Evolutionary conservation across 2,329 filamentous ascomycete genomes (phyloP).

Genomic region (Pseudocercospora cruenta): DNA sequence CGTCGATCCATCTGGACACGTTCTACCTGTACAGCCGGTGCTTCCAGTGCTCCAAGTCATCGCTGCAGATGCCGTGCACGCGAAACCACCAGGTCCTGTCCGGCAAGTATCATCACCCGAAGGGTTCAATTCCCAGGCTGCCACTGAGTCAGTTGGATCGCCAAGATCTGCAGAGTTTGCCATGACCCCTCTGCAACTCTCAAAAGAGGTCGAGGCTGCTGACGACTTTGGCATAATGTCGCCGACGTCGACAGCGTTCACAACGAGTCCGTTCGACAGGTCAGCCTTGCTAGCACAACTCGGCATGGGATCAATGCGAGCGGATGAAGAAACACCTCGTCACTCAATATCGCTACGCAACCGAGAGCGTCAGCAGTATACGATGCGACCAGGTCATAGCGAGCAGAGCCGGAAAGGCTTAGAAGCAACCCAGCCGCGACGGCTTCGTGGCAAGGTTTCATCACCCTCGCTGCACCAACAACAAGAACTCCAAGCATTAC

Average conservation of each 20-base stretch:
- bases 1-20: conserved; percentile 41
- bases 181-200: conserved; percentile 39
- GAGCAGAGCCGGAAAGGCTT: not conserved
- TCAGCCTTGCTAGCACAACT: conserved; percentile 40
- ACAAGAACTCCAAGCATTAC: conserved; percentile 37
- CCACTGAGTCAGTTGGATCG: conserved; percentile 32
- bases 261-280: conserved; percentile 39
- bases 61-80: conserved; percentile 8
- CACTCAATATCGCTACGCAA: conserved; percentile 29
- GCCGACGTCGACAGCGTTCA: conserved; percentile 48
- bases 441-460: conserved; percentile 38
- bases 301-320: conserved; percentile 41
- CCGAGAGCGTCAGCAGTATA: conserved; percentile 13
- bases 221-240: conserved; percentile 45
- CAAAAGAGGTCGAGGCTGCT: conserved; percentile 37
- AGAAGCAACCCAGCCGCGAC: conserved; percentile 13
- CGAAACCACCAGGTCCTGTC: conserved; percentile 4
- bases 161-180: conserved; percentile 45
- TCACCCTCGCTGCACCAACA: conserved; percentile 40
- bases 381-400: not conserved
- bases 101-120: conserved; percentile 9
- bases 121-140: not conserved
- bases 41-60: conserved; percentile 31
- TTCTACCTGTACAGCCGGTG: conserved; percentile 39
- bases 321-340: conserved; percentile 29